phyloP scores from a whole-genome alignment of 441 rosid genomes.

The Syzygium syzygioides region DNA sequence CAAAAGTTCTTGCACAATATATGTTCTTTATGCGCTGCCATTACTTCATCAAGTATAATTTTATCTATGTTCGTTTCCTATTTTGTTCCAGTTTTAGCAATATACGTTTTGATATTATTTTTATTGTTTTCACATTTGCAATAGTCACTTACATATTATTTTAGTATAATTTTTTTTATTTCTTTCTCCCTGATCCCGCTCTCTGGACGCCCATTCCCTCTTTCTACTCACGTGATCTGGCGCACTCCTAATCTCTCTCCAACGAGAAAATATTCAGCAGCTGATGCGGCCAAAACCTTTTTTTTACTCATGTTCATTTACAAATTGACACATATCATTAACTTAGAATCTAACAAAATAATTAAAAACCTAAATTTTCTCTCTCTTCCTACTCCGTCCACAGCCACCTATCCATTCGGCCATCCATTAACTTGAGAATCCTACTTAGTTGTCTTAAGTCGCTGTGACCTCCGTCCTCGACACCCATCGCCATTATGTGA shows the following conservation, averaged over 20 bases:
- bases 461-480: no score
- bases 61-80: neutral
- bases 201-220: neutral
- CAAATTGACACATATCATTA: neutral
- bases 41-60: neutral
- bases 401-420: neutral
- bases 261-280: neutral
- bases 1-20: neutral
- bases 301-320: neutral
- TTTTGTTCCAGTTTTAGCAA: neutral
- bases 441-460: neutral
- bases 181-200: no score
- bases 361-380: neutral
- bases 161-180: no score
- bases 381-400: neutral
- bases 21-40: neutral
- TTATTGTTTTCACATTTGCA: neutral
- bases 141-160: no score
- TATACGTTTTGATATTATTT: neutral
- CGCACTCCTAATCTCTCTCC: neutral
- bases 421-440: neutral
- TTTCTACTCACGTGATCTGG: neutral
- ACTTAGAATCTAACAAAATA: neutral
- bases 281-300: neutral
- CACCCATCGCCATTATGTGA: neutral